These are phyloP conservation scores for Adansonia grandidieri DNA, from an alignment of 441 rosid genomes.

Conservation along the genomic window DNA sequence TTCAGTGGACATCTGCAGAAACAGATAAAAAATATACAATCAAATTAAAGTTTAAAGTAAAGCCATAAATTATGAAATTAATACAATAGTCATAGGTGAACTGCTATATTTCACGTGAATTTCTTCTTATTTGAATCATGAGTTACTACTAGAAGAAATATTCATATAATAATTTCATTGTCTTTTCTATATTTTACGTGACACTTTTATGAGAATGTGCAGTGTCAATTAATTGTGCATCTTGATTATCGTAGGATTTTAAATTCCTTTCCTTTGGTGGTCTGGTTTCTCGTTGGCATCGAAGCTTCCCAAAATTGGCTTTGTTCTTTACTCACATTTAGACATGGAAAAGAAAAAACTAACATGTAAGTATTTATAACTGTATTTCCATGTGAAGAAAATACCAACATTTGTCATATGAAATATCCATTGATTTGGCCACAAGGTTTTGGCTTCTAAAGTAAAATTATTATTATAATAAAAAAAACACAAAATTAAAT, in stretches of 20 bases:
- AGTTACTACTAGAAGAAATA: too few species aligned
- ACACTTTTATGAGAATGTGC: not conserved
- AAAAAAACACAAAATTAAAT: not conserved
- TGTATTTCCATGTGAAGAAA: not conserved
- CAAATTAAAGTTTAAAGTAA: too few species aligned
- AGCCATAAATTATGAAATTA: too few species aligned
- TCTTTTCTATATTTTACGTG: not conserved
- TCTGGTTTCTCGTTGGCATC: not conserved
- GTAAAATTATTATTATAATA: not conserved
- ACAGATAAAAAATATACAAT: too few species aligned
- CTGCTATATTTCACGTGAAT: too few species aligned
- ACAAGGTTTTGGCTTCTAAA: not conserved
- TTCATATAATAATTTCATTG: too few species aligned
- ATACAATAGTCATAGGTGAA: too few species aligned
- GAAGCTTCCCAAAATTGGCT: slow-evolving; percentile 21
- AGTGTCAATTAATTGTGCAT: slow-evolving; percentile 20
- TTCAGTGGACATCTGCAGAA: too few species aligned
- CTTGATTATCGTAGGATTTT: not conserved
- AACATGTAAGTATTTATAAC: not conserved
- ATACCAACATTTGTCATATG: not conserved
- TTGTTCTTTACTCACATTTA: not conserved
- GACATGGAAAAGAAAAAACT: not conserved
- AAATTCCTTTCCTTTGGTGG: not conserved
- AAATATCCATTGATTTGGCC: not conserved
- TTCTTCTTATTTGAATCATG: too few species aligned